Evolutionary conservation across 164 flowering plant genomes (phyloP), one percentile per base, ranked within the genome.

Genomic region (Annona cherimola): DNA sequence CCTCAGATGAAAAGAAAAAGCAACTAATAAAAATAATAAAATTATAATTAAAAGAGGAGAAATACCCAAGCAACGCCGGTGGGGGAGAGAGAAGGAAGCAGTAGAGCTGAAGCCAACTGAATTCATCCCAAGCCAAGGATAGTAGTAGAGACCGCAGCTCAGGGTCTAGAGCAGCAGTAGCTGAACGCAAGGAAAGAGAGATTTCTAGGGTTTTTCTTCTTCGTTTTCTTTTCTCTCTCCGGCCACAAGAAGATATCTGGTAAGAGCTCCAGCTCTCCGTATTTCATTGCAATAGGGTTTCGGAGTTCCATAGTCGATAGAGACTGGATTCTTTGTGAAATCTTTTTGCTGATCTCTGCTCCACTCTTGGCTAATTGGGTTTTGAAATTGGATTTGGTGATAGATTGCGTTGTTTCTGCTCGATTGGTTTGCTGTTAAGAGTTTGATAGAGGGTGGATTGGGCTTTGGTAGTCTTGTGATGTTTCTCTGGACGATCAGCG

Each of bases 181-280:
- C 68, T 7, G 42, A 44, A 8, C n/a, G 59, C 4, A 67, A 59
- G 26, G 72, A 40, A 14, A 20, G 45, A 45, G 67, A 45, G 68
- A 71, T 73, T 63, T 69, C 45, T 69, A 63, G 69, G 66, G 73
- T 69, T 69, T 68, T 57, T 50, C 43, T 42, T 46, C n/a, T 26
- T 66, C 18, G 5, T 4, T 26, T 55, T 50, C 72, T 16, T 68
- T 35, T 18, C 61, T 19, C n/a, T 61, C 20, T 3, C 19, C n/a
- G 7, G 20, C 20, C 18, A 6, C 8, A 35, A 35, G n/a, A 61
- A 61, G 66, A 12, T 12, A 11, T 8, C 66, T 11, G 66, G 40
- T 6, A 26, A 14, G 40, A 35, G 42, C 12, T 63, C n/a, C 66
- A 40, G 20, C 11, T 63, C 71, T 46, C 35, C 4, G n/a, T 68